Conservation (phyloP, 2,329 filamentous ascomycete species). For the Colletotrichum horii region DNA sequence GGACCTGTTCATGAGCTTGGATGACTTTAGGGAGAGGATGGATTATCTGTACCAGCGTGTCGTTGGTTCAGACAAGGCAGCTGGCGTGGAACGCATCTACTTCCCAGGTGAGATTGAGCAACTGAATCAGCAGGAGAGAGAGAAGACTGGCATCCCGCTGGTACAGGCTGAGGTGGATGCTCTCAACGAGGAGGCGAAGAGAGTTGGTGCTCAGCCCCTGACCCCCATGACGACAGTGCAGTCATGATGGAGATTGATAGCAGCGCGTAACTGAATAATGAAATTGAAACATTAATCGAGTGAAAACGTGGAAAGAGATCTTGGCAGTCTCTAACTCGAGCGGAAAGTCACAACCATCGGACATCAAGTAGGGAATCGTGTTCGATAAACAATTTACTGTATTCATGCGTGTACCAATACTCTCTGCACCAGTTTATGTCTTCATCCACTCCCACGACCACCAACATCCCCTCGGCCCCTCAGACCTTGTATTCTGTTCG, state of each 20-base stretch:
- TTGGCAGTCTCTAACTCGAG: not conserved
- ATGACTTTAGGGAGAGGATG: slow-evolving; percentile 71
- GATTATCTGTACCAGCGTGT: slow-evolving; percentile 59
- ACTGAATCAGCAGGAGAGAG: slow-evolving; percentile 53
- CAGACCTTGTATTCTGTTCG: rapidly evolving
- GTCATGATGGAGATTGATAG: not conserved
- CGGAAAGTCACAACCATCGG: not conserved
- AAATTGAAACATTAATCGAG: too few relatives aligned
- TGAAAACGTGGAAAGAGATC: too few relatives aligned
- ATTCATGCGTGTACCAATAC: not conserved
- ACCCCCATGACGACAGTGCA: not conserved
- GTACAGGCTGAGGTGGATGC: slow-evolving; percentile 61
- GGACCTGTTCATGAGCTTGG: slow-evolving; percentile 73
- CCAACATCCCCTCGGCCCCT: rapidly evolving
- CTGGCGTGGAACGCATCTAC: slow-evolving; percentile 62
- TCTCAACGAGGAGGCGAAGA: slow-evolving; percentile 57
- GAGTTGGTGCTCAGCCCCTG: slow-evolving; percentile 39
- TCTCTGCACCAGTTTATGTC: not conserved
- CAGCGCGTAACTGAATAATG: rapidly evolving
- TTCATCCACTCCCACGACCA: rapidly evolving
- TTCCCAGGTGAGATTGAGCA: slow-evolving; percentile 70
- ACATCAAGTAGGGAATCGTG: not conserved
- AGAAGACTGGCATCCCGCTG: slow-evolving; percentile 62
- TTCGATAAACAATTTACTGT: rapidly evolving
- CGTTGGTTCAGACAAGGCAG: slow-evolving; percentile 57